Evolutionary conservation across 2,329 filamentous ascomycete species (phyloP), one percentile per base, ranked within the genome.

Genomic region (Didymella segeticola): DNA sequence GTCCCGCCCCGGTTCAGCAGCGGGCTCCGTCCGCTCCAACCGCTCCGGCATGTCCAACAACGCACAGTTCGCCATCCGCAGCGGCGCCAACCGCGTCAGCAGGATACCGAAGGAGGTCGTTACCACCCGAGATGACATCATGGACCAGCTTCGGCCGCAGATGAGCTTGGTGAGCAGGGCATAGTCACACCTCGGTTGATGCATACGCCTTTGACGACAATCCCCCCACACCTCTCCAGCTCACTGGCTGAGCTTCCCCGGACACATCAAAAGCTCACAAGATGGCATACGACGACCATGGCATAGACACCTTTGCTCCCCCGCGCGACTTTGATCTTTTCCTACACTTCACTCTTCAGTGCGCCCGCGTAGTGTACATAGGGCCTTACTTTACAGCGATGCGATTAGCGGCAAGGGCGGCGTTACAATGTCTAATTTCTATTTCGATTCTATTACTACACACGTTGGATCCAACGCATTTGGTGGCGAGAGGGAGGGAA

Each of bases 51-150:
- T 96, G 64, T 96, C 91, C 5, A 81, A 85, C 4, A 77, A 45
- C 85, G 92, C 69, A 78, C 86, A 45, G 80, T 86, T 56, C 89
- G 90, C 66, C 5, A 87, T 96, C 66, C 89, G 92, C 61, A 84
- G 79, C 52, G 93, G 93, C 61, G 92, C 91, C 38, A 93, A 96
- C 68, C 89, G 93, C 58, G 86, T 97, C 61, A 95, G 90, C 71
- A 87, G 90, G 43, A 83, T 97, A 56, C 92, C 93, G 0, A 87
- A 86, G 53, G 91, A 93, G 63, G 84, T 88, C 36, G 90, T 96
- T 53, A 93, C 92, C 61, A 92, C 90, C 3, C 83, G 82, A 67
- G 84, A 89, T 27, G 85, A 91, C 51, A 75, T 93, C 72, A 76
- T 79, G 52, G 76, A 75, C n/a, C 78, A 86, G 60, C 75, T 88